phyloP scores from a whole-genome alignment of 352 stramenopile species.

The Thalassiosira hispida region DNA sequence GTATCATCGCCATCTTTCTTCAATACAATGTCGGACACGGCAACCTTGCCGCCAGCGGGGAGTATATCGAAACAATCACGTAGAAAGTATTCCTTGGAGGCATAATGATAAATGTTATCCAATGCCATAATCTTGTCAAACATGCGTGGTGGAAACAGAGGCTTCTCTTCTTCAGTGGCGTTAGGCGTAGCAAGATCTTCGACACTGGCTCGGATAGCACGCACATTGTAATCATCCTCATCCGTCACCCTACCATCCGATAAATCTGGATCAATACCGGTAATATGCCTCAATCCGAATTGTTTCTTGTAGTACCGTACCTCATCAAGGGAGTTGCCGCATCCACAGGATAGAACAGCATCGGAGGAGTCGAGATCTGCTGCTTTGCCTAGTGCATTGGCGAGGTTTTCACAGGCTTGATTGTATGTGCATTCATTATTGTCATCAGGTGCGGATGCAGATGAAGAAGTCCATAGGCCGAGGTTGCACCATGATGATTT shows the following conservation, averaged over 20 bases:
- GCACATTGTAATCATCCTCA: neutral
- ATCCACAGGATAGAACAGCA: neutral
- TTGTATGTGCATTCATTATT: neutral
- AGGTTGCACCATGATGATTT: neutral
- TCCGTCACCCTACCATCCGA: neutral
- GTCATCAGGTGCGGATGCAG: too few relatives aligned
- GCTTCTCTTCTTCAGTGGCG: neutral
- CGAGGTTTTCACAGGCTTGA: neutral
- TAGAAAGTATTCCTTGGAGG: neutral
- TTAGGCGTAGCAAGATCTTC: neutral
- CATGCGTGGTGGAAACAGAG: neutral
- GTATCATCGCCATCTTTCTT: slow-evolving; percentile 14
- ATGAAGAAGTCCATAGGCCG: neutral
- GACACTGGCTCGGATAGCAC: neutral
- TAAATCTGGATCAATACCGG: neutral
- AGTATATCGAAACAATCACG: neutral
- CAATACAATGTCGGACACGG: slow-evolving; percentile 3
- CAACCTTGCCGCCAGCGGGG: neutral
- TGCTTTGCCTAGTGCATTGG: neutral
- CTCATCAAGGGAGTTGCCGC: neutral
- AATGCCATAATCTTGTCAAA: neutral
- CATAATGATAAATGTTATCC: neutral
- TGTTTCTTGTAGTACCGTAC: neutral
- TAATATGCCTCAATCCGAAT: neutral
- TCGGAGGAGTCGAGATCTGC: neutral